Percentiles rank a stretch among this genome's conserved stretches.
Conservation (phyloP, 441 rosid genomes). For the Capsella rubella region DNA sequence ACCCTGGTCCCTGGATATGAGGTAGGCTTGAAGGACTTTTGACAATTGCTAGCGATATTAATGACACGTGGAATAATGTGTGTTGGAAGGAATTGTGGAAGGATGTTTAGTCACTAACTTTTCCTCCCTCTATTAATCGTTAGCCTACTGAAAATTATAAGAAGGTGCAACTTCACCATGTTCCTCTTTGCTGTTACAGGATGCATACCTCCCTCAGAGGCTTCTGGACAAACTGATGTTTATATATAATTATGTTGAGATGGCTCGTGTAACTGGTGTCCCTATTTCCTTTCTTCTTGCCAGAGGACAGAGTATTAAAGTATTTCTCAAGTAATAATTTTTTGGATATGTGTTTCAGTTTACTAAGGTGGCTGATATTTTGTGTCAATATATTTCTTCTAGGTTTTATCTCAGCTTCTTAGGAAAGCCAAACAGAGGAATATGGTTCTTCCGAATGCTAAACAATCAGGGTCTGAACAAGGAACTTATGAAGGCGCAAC, state of each 20-base stretch:
- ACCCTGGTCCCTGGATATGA: neutral
- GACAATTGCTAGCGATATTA: neutral
- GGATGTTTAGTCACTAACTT: neutral
- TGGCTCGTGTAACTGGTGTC: constrained; percentile 99
- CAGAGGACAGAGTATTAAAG: constrained; percentile 99
- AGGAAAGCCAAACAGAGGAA: constrained; percentile 91
- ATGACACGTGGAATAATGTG: neutral
- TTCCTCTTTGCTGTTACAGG: constrained; percentile 59
- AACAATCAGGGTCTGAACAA: constrained; percentile 92
- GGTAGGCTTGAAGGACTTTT: constrained; percentile 3
- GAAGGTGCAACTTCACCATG: constrained; percentile 20
- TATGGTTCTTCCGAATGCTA: constrained; percentile 88
- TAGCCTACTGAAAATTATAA: constrained; percentile 14
- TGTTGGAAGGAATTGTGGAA: neutral
- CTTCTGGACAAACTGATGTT: constrained; percentile 95
- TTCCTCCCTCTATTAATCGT: neutral
- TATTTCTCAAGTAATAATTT: constrained; percentile 37
- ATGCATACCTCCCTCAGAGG: constrained; percentile 99
- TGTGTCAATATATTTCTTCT: constrained; percentile 40
- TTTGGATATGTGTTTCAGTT: constrained; percentile 32
- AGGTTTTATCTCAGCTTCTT: constrained; percentile 98
- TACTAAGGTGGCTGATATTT: constrained; percentile 33
- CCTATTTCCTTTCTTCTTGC: constrained; percentile 97
- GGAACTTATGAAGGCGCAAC: constrained; percentile 99
- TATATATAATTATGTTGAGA: constrained; percentile 95